Conservation (phyloP, 345 rosid genomes). For the Euphorbia tirucalli region DNA sequence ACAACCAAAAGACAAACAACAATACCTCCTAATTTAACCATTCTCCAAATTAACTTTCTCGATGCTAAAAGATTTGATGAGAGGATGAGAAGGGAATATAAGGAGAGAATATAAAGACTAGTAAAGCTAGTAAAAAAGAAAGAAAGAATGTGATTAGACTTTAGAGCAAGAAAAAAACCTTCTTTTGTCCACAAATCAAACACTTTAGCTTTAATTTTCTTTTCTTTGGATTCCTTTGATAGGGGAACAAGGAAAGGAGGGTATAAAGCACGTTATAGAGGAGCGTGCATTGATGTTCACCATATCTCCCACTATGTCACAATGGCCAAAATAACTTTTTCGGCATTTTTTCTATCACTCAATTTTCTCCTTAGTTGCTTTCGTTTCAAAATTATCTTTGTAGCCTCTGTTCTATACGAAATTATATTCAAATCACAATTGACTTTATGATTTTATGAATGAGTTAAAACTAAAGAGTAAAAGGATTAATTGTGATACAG, state of each 20-base stretch:
- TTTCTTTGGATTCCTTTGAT: conserved; percentile 49
- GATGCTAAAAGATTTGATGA: neutral
- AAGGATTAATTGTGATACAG: too few species aligned
- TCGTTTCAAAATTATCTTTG: too few species aligned
- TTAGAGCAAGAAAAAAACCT: conserved; percentile 27
- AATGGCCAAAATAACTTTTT: neutral
- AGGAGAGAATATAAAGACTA: conserved; percentile 11
- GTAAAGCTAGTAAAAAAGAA: conserved; percentile 2
- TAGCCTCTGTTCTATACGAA: too few species aligned
- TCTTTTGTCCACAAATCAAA: conserved; percentile 42
- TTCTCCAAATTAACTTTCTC: conserved; percentile 9
- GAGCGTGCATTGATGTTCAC: conserved; percentile 21
- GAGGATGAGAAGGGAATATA: neutral
- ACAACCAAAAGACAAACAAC: conserved; percentile 74
- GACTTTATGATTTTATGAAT: too few species aligned
- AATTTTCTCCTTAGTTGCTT: too few species aligned
- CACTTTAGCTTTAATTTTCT: conserved; percentile 24
- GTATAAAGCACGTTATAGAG: conserved; percentile 49
- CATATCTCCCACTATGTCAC: conserved; percentile 1
- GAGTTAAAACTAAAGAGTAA: too few species aligned
- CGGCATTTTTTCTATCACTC: too few species aligned
- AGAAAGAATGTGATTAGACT: neutral
- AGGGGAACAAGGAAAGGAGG: conserved; percentile 51
- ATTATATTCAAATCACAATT: too few species aligned
- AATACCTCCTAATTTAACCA: conserved; percentile 62